Conservation (phyloP, 441 rosid genomes). For the Erysimum cheiri region DNA sequence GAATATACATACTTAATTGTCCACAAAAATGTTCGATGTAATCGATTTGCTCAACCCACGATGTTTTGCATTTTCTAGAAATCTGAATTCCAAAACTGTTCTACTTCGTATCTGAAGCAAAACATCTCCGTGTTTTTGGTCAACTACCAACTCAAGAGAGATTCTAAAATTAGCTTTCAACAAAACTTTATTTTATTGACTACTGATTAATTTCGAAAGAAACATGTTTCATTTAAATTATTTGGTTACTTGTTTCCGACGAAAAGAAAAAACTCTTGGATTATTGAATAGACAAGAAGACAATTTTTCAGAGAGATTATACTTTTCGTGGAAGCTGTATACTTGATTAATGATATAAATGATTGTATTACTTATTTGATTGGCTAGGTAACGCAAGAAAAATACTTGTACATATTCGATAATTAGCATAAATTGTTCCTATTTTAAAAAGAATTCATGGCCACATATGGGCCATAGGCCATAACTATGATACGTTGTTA, state of each 20-base stretch:
- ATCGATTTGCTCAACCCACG: not conserved
- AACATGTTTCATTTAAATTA: not conserved
- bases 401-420: not conserved
- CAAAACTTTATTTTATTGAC: not conserved
- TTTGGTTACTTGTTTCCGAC: not conserved
- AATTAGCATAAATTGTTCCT: too few species aligned
- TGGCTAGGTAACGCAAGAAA: not conserved
- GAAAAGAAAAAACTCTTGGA: not conserved
- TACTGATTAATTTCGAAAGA: not conserved
- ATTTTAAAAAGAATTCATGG: not conserved
- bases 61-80: not conserved
- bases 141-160: constrained; percentile 2
- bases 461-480: not conserved
- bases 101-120: constrained; percentile 1
- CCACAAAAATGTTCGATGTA: not conserved
- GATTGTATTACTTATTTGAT: not conserved
- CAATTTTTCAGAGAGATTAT: too few species aligned
- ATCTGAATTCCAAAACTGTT: not conserved
- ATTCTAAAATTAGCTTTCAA: too few species aligned
- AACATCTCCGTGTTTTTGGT: not conserved
- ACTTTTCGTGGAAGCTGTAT: too few species aligned
- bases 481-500: constrained; percentile 21
- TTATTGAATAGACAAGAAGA: not conserved
- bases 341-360: not conserved
- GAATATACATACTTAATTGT: not conserved